A percentile compares a stretch with the other conserved stretches of the same genome.
Conservation (phyloP, 495 filamentous ascomycete species). For the Sporormia fimetaria region DNA sequence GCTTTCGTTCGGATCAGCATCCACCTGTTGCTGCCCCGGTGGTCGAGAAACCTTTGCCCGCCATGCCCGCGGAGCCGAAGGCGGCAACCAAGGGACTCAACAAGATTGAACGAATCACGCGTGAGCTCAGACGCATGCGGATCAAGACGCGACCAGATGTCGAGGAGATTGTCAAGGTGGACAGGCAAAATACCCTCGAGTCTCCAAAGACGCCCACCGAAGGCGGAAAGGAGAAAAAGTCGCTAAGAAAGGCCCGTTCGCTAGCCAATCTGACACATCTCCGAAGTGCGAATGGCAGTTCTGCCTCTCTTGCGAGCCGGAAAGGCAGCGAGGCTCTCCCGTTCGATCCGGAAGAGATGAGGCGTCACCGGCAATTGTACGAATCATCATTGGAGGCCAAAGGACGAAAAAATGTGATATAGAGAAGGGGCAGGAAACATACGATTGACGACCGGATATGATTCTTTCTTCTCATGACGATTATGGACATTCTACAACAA, state of each 20-base stretch:
- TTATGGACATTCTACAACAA: neutral
- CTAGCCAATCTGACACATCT: constrained; percentile 26
- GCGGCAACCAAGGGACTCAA: constrained; percentile 35
- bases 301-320: constrained; percentile 16
- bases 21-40: constrained; percentile 14
- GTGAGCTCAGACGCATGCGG: constrained; percentile 43
- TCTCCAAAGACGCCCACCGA: constrained; percentile 2
- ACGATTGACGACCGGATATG: neutral
- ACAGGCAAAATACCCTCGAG: constrained; percentile 7
- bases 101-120: constrained; percentile 47
- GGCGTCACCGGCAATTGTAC: constrained; percentile 25
- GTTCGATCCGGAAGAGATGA: constrained; percentile 30
- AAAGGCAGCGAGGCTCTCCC: constrained; percentile 17
- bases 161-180: constrained; percentile 23
- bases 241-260: constrained; percentile 33
- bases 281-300: constrained; percentile 17
- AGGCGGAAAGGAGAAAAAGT: constrained; percentile 23
- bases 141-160: constrained; percentile 24
- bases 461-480: constrained; percentile 10
- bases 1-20: constrained; percentile 37
- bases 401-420: neutral
- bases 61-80: constrained; percentile 24
- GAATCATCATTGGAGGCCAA: constrained; percentile 16
- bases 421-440: neutral
- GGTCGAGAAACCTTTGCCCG: constrained; percentile 19